Evolutionary conservation across 352 stramenopile species (phyloP), one percentile per base, ranked within the genome.

Genomic region (Globisporangium heterothallicum): DNA sequence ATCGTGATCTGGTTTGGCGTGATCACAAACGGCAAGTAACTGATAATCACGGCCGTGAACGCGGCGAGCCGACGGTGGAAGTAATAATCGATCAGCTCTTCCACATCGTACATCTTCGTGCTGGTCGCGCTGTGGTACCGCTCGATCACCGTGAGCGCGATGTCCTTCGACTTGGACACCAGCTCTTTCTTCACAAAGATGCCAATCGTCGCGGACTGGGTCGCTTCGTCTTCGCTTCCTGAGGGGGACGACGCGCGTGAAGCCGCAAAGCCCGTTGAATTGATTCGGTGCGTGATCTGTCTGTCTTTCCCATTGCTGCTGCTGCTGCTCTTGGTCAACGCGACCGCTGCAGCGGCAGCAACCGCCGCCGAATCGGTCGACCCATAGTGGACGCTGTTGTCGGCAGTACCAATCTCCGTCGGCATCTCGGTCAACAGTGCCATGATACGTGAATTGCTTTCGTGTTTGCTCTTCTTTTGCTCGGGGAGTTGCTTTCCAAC

Each of bases 91-190:
- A 92, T 67, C 18, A 92, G 64, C 71, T 92, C 81, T 56, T 92
- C 81, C 42, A 92, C 81, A 53, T 92, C 81, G 65, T 90, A 92
- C 81, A 92, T 90, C 62, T 92, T 92, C 44, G 78, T 90, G 36
- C 63, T 77, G 41, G 73, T 85, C 26, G 81, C 81, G 40, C 70
- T 76, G 42, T 83, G 56, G 61, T 92, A 92, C 22, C 81, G 76
- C 47, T 91, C 65, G 29, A 84, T 32, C 22, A 90, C 45, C 8
- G 60, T 64, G 61, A 82, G 59, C 41, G 68, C 59, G 3, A 57
- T 18, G 27, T 74, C 52, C 32, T 57, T 64, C 6, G 58, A 61
- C 53, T 74, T 67, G 24, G 56, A 19, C n/a, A 68, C 43, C 8
- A 64, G 51, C 24, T 56, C 53, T 2, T 59, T 42, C 27, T 65